Base-by-base conservation (phyloP, 257 asterid genomes). In the Solanum neorickii region DNA sequence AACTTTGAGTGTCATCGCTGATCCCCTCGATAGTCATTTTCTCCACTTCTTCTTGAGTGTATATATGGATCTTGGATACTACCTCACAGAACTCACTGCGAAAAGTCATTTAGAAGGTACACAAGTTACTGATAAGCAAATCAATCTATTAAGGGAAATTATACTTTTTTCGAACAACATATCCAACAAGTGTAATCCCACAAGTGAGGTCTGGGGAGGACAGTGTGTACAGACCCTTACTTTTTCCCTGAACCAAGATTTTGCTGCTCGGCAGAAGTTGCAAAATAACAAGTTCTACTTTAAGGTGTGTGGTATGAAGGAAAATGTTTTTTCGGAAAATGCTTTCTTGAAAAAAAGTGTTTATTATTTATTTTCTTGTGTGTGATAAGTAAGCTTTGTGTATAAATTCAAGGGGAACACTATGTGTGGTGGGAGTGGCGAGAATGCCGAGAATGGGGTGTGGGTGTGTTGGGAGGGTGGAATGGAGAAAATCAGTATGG, bases 21-120 rank as follows among this genome's bases (percentile, higher is more conserved):
- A 94, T 91, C 91, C 92, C 91, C n/a, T 98, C 98, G 12, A 94
- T 87, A 49, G 88, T 91, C 94, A 95, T 92, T 91, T 94, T 94
- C 92, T 94, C 98, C 89, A 96, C 98, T 88, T 96, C 99, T 82
- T 95, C 99, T 90, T 91, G 93, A 18, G 99, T 95, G 94, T 94
- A 94, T 88, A 96, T 90, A 65, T 95, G 99, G 92, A 96, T 96
- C 94, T 94, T 94, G 21, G 92, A 91, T 37, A 90, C 98, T 86
- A 95, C 98, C 74, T 94, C 97, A 80, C 95, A 90, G 85, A 96
- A 96, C 86, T 96, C 98, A 60, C 99, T 96, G 94, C 91, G 87
- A 49, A 66, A n/a, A 84, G 31, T 27, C 85, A 31, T 82, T 18
- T 29, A 47, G 18, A 80, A 80, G 41, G 85, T 18, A 49, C 29